A percentile compares a stretch with the other conserved stretches of the same genome.
These are phyloP conservation scores for Salix exigua DNA, from an alignment of 345 rosid species.

Conservation along the genomic window DNA sequence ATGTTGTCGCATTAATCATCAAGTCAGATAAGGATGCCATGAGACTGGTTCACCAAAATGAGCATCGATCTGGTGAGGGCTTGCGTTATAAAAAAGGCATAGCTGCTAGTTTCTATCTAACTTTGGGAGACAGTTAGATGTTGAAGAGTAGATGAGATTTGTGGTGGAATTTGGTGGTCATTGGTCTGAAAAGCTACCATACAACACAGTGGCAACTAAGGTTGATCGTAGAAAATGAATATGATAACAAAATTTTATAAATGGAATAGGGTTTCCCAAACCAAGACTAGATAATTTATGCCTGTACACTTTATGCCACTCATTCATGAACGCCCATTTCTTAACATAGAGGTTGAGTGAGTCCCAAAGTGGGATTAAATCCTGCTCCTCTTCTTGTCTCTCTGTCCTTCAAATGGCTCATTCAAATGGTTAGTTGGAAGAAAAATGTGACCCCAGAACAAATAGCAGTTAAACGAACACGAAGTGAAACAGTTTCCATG, in stretches of 20 bases:
- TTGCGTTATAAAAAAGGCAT: slow-evolving; percentile 6
- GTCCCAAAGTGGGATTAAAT: not conserved
- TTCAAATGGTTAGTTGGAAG: slow-evolving; percentile 2
- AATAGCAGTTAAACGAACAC: not conserved
- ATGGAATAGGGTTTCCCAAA: slow-evolving; percentile 2
- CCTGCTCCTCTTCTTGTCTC: slow-evolving; percentile 10
- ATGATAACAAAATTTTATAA: slow-evolving; percentile 4
- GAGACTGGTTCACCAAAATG: slow-evolving; percentile 9
- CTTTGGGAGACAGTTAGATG: slow-evolving; percentile 43
- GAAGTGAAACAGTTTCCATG: too few species aligned
- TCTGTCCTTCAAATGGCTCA: not conserved
- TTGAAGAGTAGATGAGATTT: slow-evolving; percentile 42
- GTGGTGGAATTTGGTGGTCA: slow-evolving; percentile 33
- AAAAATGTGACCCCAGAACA: not conserved
- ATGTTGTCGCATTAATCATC: slow-evolving; percentile 3
- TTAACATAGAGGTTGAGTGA: slow-evolving; percentile 16
- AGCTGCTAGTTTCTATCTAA: slow-evolving; percentile 6
- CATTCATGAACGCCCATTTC: slow-evolving; percentile 23
- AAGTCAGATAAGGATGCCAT: slow-evolving; percentile 28
- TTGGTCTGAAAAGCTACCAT: slow-evolving; percentile 18
- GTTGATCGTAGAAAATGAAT: slow-evolving; percentile 3
- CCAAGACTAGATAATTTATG: not conserved
- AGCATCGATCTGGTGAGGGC: not conserved
- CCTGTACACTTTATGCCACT: slow-evolving; percentile 10
- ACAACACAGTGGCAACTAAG: slow-evolving; percentile 5